Evolutionary conservation across 2,329 filamentous ascomycete genomes (phyloP), one percentile per base, ranked within the genome.

Genomic region (Ophiostoma novo-ulmi): DNA sequence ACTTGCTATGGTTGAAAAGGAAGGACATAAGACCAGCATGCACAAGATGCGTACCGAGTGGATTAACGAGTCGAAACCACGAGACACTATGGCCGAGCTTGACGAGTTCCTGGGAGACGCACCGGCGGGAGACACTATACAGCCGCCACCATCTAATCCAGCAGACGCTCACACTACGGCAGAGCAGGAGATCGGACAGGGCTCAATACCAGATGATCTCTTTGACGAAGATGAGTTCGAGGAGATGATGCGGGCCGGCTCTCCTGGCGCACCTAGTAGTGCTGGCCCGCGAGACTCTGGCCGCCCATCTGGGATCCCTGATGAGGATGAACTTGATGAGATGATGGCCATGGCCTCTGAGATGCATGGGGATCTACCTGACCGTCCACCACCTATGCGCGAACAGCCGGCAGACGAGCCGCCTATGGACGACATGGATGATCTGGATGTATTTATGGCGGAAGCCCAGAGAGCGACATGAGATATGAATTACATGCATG

Each of bases 1-100:
- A 2, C 82, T 98, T 7, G 82, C 85, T 55, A 97, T 98, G 83
- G 92, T 98, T 2, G 95, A 99, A 79, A 97, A 97, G 80, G 84
- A 93, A 0, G 95, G 95, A 1, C 95, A 97, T 80, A 92, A 90
- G 75, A 94, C 91, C 77, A 84, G 85, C 17, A 85, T 98, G 78
- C 87, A 91, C 74, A 85, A 87, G 41, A 90, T 90, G 80, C 85
- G 94, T 72, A 87, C 87, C 78, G 88, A 91, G 73, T 97, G 93
- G 91, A 94, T 98, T 74, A 87, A 94, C 71, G 91, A 96, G 78
- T 83, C 85, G 10, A 91, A 86, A 74, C 87, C 88, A 0, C 85
- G 80, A 17, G 71, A 70, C 2, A 74, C 75, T 1, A 71, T 73
- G 35, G 72, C 74, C 14, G 73, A 76, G 5, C 17, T 39, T 67